These are phyloP conservation scores for Magnaporthiopsis rhizophila DNA, from an alignment of 2,329 filamentous ascomycete genomes.

Conservation along the genomic window DNA sequence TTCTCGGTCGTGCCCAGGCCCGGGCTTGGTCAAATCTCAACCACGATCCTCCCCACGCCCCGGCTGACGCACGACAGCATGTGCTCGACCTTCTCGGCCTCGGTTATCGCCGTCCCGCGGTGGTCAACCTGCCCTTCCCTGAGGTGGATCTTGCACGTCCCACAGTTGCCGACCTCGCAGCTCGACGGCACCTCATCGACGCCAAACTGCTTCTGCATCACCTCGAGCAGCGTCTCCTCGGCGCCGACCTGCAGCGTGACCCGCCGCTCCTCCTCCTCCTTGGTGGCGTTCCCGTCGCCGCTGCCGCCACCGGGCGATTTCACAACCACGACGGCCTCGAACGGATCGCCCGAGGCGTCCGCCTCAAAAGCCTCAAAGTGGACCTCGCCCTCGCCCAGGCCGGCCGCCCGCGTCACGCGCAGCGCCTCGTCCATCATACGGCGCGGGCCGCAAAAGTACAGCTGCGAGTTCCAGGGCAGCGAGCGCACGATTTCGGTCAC, in stretches of 20 bases:
- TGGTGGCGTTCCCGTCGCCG: background rate
- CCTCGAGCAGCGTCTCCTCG: conserved; percentile 43
- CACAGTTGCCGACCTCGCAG: conserved; percentile 48
- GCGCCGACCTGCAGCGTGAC: conserved; percentile 34
- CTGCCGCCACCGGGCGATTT: conserved; percentile 21
- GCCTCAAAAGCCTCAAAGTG: conserved; percentile 55
- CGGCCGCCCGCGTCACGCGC: conserved; percentile 29
- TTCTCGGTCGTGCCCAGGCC: background rate
- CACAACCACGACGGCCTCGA: conserved; percentile 45
- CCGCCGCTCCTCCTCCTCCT: conserved; percentile 9
- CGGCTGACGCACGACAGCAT: conserved; percentile 47
- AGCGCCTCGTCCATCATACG: conserved; percentile 47
- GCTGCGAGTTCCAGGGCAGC: conserved; percentile 43
- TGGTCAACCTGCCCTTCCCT: conserved; percentile 38
- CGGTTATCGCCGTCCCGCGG: conserved; percentile 36
- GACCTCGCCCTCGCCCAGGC: conserved; percentile 40
- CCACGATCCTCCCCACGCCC: conserved; percentile 38
- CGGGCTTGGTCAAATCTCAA: conserved; percentile 31
- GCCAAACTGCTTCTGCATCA: conserved; percentile 33
- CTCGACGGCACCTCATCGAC: conserved; percentile 34
- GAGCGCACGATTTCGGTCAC: conserved; percentile 35
- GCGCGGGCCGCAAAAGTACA: conserved; percentile 54
- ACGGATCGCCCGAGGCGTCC: conserved; percentile 47
- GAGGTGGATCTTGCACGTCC: conserved; percentile 39
- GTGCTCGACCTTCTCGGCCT: conserved; percentile 32